A percentile compares a stretch with the other conserved stretches of the same genome.
Conservation (phyloP, 805 yeast species). For the Wickerhamiella brachini region DNA sequence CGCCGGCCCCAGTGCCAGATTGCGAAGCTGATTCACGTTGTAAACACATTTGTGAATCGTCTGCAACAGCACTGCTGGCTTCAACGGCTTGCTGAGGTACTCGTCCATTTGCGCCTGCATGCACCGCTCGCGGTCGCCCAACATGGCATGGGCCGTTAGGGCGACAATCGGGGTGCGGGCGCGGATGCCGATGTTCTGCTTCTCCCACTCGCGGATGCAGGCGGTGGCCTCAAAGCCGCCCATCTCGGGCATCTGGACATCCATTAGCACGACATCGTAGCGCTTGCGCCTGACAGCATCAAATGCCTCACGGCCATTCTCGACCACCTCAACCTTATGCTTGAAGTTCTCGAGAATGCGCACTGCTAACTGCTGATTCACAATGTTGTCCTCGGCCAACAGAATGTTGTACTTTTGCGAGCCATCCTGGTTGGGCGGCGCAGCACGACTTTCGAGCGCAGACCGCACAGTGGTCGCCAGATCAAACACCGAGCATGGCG, state of each 20-base stretch:
- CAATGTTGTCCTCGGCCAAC: conserved; percentile 77
- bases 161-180: conserved; percentile 81
- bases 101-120: conserved; percentile 88
- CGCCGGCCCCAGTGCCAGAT: conserved; percentile 25
- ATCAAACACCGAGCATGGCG: conserved; percentile 73
- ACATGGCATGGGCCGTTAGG: conserved; percentile 85
- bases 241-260: conserved; percentile 92
- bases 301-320: conserved; percentile 71
- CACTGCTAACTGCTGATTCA: conserved; percentile 78
- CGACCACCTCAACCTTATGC: conserved; percentile 71
- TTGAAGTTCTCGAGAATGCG: conserved; percentile 76
- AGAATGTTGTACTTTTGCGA: conserved; percentile 59
- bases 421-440: conserved; percentile 68
- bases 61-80: conserved; percentile 69
- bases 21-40: conserved; percentile 26
- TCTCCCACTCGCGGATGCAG: conserved; percentile 78
- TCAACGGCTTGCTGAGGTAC: conserved; percentile 74
- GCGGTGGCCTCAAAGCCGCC: conserved; percentile 90
- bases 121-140: conserved; percentile 81
- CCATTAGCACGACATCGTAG: conserved; percentile 80
- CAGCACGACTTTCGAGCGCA: conserved; percentile 69
- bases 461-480: conserved; percentile 74
- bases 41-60: conserved; percentile 77
- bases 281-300: conserved; percentile 54
- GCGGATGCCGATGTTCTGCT: conserved; percentile 56